phyloP scores from a whole-genome alignment of 352 stramenopile genomes.

The Elongisporangium prolatum region DNA sequence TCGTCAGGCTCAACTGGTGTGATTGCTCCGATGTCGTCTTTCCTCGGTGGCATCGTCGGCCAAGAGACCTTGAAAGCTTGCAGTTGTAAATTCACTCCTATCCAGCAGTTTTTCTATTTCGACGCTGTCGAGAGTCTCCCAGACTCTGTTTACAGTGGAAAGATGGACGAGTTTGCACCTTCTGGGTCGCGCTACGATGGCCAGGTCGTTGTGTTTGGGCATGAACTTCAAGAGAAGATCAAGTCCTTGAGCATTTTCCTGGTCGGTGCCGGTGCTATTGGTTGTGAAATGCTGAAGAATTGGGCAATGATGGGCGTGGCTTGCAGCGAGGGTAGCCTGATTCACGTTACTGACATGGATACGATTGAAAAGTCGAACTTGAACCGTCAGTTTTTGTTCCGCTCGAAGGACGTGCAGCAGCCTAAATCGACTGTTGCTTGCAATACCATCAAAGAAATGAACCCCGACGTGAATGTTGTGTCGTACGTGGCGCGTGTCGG shows the following conservation, averaged over 20 bases:
- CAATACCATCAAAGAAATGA: slow-evolving; percentile 93
- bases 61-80: slow-evolving; percentile 99
- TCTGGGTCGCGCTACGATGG: slow-evolving; percentile 90
- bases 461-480: slow-evolving; percentile 91
- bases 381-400: slow-evolving; percentile 99
- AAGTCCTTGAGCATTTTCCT: slow-evolving; percentile 93
- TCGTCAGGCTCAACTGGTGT: slow-evolving; percentile 87
- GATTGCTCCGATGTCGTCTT: slow-evolving; percentile 95
- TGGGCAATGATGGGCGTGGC: slow-evolving; percentile 99
- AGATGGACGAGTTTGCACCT: slow-evolving; percentile 51
- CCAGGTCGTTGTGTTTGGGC: slow-evolving; percentile 90
- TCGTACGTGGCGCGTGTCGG: slow-evolving; percentile 84
- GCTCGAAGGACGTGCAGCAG: slow-evolving; percentile 95
- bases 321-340: slow-evolving; percentile 72
- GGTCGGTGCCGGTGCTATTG: slow-evolving; percentile 98
- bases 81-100: slow-evolving; percentile 98
- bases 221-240: slow-evolving; percentile 74
- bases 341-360: slow-evolving; percentile 99
- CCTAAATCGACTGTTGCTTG: slow-evolving; percentile 95
- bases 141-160: slow-evolving; percentile 52
- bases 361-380: slow-evolving; percentile 99
- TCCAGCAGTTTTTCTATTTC: slow-evolving; percentile 99
- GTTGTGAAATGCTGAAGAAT: slow-evolving; percentile 99
- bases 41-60: slow-evolving; percentile 96
- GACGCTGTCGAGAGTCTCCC: slow-evolving; percentile 97